Evolutionary conservation across 805 yeast species (phyloP).

Genomic region (Wickerhamomyces sydowiorum): DNA sequence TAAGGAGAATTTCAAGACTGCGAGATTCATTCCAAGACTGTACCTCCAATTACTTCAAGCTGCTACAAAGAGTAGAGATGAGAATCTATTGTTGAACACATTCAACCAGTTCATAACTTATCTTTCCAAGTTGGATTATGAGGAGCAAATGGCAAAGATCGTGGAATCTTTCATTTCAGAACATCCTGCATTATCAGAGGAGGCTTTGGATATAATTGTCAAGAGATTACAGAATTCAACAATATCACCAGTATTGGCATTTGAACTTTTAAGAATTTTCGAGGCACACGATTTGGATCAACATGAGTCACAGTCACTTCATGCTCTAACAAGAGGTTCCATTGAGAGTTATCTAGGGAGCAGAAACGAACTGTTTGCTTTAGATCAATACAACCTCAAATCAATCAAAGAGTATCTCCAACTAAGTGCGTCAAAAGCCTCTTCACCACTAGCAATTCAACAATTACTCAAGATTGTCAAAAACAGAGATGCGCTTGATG

Average conservation of each 20-base stretch:
- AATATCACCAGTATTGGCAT: not conserved
- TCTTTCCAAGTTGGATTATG: slow-evolving; percentile 10
- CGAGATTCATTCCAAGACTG: slow-evolving; percentile 19
- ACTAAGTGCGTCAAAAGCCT: not conserved
- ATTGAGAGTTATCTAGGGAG: not conserved
- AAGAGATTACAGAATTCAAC: not conserved
- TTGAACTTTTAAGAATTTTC: not conserved
- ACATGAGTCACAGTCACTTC: not conserved
- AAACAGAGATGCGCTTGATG: not conserved
- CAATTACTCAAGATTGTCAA: not conserved
- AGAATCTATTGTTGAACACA: slow-evolving; percentile 2
- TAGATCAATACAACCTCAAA: not conserved
- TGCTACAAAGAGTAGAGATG: slow-evolving; percentile 1
- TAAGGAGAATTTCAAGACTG: slow-evolving; percentile 14
- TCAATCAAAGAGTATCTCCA: not conserved
- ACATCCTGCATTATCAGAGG: not conserved
- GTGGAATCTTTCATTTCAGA: slow-evolving; percentile 3
- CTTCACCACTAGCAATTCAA: not conserved
- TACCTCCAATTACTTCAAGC: slow-evolving; percentile 14
- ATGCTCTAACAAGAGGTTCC: not conserved
- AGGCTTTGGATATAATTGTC: not conserved
- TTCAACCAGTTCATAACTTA: slow-evolving; percentile 12
- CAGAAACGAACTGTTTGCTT: not conserved
- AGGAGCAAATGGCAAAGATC: slow-evolving; percentile 4
- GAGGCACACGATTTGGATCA: not conserved